These are phyloP conservation scores for Pisolithus orientalis DNA, from an alignment of 768 basidiomycete genomes.

Conservation along the genomic window DNA sequence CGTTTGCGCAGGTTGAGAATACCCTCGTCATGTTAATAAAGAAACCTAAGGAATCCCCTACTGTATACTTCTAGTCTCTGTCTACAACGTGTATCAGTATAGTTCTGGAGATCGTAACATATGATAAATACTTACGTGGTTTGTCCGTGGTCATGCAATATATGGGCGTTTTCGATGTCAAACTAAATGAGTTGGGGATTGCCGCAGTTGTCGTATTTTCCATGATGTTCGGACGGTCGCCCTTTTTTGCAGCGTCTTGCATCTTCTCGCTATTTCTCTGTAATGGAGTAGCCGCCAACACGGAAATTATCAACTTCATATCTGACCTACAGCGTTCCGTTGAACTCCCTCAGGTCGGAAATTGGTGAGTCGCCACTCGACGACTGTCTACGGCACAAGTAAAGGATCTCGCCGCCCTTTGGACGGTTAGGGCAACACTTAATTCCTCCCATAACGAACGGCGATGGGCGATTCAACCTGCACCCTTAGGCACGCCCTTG, in stretches of 20 bases:
- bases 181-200: no score
- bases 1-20: no score
- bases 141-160: no score
- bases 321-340: slow-evolving; percentile 19
- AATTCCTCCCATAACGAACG: slow-evolving; percentile 25
- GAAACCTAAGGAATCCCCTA: no score
- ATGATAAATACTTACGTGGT: no score
- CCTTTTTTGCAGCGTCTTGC: slow-evolving; percentile 9
- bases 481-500: slow-evolving; percentile 33
- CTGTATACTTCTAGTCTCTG: no score
- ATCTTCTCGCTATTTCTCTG: slow-evolving; percentile 15
- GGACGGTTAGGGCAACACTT: slow-evolving; percentile 35
- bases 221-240: slow-evolving; percentile 7
- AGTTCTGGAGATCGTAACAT: no score
- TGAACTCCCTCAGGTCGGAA: slow-evolving; percentile 20
- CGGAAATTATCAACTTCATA: slow-evolving; percentile 59
- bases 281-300: slow-evolving; percentile 42
- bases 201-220: neutral
- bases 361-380: slow-evolving; percentile 18
- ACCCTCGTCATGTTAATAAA: no score
- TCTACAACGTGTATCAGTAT: no score
- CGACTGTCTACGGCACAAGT: slow-evolving; percentile 11
- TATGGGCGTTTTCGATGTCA: no score
- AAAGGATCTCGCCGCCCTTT: neutral
- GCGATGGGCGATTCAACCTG: slow-evolving; percentile 36